Percentiles rank a stretch among this genome's conserved stretches.
Evolutionary conservation across 2,329 filamentous ascomycete species (phyloP).

Genomic region (Sarocladium kiliense): DNA sequence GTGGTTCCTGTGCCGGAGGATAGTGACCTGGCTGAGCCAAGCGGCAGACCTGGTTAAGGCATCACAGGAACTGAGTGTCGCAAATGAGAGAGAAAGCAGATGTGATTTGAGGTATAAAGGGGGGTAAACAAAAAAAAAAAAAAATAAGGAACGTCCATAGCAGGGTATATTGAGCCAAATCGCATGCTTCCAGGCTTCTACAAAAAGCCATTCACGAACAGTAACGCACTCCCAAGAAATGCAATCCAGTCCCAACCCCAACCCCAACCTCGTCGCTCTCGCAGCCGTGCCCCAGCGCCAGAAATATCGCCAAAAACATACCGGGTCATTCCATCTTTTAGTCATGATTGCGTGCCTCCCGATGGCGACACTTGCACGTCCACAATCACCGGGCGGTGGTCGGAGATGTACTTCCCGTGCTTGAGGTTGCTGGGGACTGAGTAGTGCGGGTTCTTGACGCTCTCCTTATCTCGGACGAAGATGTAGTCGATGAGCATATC

Average conservation of each 20-base stretch:
- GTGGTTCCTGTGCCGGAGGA: slow-evolving; percentile 38
- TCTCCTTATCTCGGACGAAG: slow-evolving; percentile 22
- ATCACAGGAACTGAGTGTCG: neutral
- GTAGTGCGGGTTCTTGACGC: slow-evolving; percentile 14
- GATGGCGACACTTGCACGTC: too few relatives aligned
- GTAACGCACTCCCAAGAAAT: neutral
- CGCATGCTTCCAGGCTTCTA: neutral
- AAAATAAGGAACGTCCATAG: neutral
- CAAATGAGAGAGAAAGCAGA: neutral
- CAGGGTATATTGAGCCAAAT: slow-evolving; percentile 2
- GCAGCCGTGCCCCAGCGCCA: too few relatives aligned
- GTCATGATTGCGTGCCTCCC: too few relatives aligned
- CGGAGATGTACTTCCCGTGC: slow-evolving; percentile 25
- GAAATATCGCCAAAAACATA: too few relatives aligned
- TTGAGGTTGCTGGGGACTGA: neutral
- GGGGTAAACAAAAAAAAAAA: neutral
- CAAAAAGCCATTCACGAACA: neutral
- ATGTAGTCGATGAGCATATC: slow-evolving; percentile 24
- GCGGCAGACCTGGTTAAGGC: slow-evolving; percentile 12
- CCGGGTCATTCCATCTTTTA: too few relatives aligned
- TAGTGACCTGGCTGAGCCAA: slow-evolving; percentile 15
- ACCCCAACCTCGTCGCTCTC: neutral
- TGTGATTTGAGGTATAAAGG: slow-evolving; percentile 1
- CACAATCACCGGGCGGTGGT: slow-evolving; percentile 25
- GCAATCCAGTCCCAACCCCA: neutral